Evolutionary conservation across 2,329 filamentous ascomycete species (phyloP).

Genomic region (Penicillium glabrum): DNA sequence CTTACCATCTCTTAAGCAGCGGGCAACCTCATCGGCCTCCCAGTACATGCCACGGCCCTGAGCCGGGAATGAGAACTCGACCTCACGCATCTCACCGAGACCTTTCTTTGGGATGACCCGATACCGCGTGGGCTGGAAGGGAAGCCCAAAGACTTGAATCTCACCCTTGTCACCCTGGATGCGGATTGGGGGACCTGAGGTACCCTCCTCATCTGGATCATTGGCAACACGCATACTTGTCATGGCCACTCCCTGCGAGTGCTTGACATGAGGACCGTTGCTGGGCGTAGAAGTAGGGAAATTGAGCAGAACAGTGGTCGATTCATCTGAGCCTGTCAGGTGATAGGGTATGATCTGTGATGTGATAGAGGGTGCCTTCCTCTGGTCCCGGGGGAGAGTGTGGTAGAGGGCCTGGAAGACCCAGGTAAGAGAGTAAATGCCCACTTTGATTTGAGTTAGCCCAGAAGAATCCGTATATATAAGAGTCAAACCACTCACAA

Average conservation of each 20-base stretch:
- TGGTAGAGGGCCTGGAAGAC: constrained; percentile 87
- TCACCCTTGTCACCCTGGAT: constrained; percentile 81
- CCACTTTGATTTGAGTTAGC: constrained; percentile 48
- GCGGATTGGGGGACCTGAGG: constrained; percentile 66
- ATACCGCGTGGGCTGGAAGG: constrained; percentile 68
- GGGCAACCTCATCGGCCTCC: constrained; percentile 78
- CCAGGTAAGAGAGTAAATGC: constrained; percentile 88
- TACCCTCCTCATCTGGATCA: constrained; percentile 61
- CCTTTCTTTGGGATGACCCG: constrained; percentile 58
- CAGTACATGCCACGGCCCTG: constrained; percentile 83
- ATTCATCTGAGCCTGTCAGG: constrained; percentile 73
- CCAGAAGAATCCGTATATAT: background rate
- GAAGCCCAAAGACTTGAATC: constrained; percentile 73
- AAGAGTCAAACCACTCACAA: constrained; percentile 36
- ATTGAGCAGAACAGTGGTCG: constrained; percentile 72
- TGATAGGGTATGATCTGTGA: constrained; percentile 69
- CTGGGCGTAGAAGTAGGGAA: constrained; percentile 62
- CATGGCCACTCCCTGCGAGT: constrained; percentile 70
- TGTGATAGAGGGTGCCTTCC: constrained; percentile 66
- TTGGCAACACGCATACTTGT: constrained; percentile 64
- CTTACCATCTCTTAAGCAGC: constrained; percentile 72
- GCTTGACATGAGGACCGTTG: constrained; percentile 40
- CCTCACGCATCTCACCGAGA: constrained; percentile 46
- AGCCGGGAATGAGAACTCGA: constrained; percentile 49
- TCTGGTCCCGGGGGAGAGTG: constrained; percentile 62